These are phyloP conservation scores for Cylindrodendrum hubeiense DNA, from an alignment of 2,329 filamentous ascomycete species.

Conservation along the genomic window DNA sequence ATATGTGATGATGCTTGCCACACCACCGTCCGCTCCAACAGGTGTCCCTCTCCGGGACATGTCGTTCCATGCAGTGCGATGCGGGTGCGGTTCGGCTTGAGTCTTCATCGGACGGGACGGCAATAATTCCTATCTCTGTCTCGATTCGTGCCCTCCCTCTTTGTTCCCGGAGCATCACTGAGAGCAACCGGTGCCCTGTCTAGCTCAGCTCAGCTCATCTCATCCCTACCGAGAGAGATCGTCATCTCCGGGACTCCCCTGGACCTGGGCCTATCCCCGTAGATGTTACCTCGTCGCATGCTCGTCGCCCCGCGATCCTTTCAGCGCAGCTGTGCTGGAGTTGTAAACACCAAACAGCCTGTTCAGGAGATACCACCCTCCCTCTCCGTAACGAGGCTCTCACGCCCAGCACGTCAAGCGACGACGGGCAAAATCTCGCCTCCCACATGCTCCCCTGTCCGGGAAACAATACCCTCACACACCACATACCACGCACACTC, in stretches of 20 bases:
- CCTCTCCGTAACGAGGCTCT: conserved; percentile 5
- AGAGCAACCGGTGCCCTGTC: neutral
- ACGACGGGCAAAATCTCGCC: neutral
- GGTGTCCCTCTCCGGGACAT: neutral
- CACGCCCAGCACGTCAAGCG: conserved; percentile 1
- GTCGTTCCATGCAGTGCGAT: neutral
- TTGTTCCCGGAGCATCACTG: neutral
- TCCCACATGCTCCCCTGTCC: conserved; percentile 3
- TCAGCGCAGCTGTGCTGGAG: neutral
- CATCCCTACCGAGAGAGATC: neutral
- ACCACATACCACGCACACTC: conserved; percentile 11
- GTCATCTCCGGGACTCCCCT: conserved; percentile 12
- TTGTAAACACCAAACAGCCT: neutral
- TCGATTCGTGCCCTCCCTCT: neutral
- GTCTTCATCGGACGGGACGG: conserved; percentile 5
- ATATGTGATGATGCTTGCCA: conserved; percentile 7
- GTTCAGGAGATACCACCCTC: conserved; percentile 2
- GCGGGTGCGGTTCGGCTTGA: neutral
- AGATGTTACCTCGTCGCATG: neutral
- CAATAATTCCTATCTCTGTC: neutral
- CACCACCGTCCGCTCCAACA: conserved; percentile 3
- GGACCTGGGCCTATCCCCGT: neutral
- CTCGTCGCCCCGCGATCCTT: neutral
- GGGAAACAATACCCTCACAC: conserved; percentile 15
- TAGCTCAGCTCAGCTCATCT: neutral